Base-by-base conservation (phyloP, 1,284 basidiomycete species). In the Heterobasidion parviporum region DNA sequence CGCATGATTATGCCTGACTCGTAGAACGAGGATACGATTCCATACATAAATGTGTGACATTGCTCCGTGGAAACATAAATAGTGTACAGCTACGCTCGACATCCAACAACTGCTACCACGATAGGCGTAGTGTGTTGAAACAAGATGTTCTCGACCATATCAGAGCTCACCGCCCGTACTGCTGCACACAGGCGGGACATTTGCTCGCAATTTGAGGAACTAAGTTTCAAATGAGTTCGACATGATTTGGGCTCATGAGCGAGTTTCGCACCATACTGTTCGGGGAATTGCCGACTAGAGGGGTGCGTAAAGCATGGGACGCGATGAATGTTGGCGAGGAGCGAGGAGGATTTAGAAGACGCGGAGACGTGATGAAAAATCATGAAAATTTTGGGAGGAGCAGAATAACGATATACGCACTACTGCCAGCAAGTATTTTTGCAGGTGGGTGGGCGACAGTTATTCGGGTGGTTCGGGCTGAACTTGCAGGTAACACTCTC, bases 361-460 rank as follows among this genome's bases (percentile, higher is more conserved):
- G 14, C 26, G 32, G 16, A 15, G 16, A 44, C 6, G 2, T 34
- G 16, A 18, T 9, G 46, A 36, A 15, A 44, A 26, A 34, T 5
- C 18, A n/a, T 20, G n/a, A 46, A 34, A 1, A 43, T 20, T 12
- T 32, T 35, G 15, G 35, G 44, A 20, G 18, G 5, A n/a, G 18
- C 32, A 50, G 12, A 44, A 43, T 36, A 51, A 68, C n/a, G n/a
- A 41, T 8, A 41, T n/a, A 41, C 74, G 54, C 59, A 81, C 80
- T 76, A 77, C 65, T 81, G 80, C 59, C 68, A 68, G 54, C 79
- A 81, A 1, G 74, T 76, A 50, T 65, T 64, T 50, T 60, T 74
- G 64, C 79, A 81, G 16, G 52, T 58, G 1, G 43, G 44, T n/a
- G 44, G 44, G 14, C 73, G 72, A 54, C 80, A 81, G 52, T 61